phyloP scores from a whole-genome alignment of 495 filamentous ascomycete species.

The Trypethelium eluteriae region DNA sequence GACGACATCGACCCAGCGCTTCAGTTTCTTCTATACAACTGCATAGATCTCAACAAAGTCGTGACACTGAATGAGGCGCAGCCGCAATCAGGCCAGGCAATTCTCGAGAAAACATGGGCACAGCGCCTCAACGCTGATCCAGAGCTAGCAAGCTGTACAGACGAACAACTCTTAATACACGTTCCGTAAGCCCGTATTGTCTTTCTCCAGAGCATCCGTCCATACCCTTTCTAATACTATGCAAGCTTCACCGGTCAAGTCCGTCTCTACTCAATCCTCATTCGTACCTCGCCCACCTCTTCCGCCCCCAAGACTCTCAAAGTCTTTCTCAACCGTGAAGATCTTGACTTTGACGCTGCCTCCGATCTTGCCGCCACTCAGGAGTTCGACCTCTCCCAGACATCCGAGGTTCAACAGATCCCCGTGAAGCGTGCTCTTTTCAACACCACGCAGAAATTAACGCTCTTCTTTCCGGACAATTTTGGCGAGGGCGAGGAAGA shows the following conservation, averaged over 20 bases:
- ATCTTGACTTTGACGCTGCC: slow-evolving; percentile 74
- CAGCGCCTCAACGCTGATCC: slow-evolving; percentile 63
- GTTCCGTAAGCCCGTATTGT: slow-evolving; percentile 62
- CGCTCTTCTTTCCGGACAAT: slow-evolving; percentile 77
- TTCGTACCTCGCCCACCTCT: slow-evolving; percentile 63
- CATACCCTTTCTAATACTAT: slow-evolving; percentile 6
- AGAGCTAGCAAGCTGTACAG: slow-evolving; percentile 73
- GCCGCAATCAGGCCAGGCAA: slow-evolving; percentile 57
- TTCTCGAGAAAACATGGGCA: slow-evolving; percentile 86
- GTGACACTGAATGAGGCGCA: slow-evolving; percentile 74
- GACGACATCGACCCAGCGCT: slow-evolving; percentile 87
- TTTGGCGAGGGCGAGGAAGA: slow-evolving; percentile 54
- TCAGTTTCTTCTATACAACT: slow-evolving; percentile 78
- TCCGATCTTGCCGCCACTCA: slow-evolving; percentile 65
- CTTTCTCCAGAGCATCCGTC: slow-evolving; percentile 11
- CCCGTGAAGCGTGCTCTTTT: slow-evolving; percentile 81
- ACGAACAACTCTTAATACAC: slow-evolving; percentile 88
- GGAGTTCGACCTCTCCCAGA: slow-evolving; percentile 67
- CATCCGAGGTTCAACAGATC: slow-evolving; percentile 74
- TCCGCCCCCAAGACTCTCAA: slow-evolving; percentile 77
- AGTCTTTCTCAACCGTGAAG: slow-evolving; percentile 74
- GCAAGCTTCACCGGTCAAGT: slow-evolving; percentile 85
- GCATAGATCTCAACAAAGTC: slow-evolving; percentile 83
- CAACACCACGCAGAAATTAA: slow-evolving; percentile 66
- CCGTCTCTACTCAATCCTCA: slow-evolving; percentile 78